A percentile compares a stretch with the other conserved stretches of the same genome.
phyloP scores from a whole-genome alignment of 257 asterid genomes.

The Rauvolfia tetraphylla region DNA sequence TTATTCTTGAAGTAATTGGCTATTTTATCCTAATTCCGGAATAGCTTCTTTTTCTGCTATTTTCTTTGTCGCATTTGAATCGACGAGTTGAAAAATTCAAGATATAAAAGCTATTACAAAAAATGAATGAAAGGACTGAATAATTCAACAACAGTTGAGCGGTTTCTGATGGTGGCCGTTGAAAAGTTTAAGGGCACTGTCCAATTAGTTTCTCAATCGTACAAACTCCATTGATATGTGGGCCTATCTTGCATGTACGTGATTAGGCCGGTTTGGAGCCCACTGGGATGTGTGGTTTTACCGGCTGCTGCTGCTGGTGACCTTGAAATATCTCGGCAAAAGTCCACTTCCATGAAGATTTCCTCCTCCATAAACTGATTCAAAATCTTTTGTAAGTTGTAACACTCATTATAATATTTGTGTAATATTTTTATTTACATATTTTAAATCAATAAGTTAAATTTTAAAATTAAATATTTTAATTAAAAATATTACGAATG shows the following conservation, averaged over 20 bases:
- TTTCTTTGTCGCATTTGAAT: background rate
- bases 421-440: no score
- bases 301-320: conserved; percentile 23
- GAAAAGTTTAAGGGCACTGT: conserved; percentile 2
- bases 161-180: conserved; percentile 37
- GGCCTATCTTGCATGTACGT: conserved; percentile 38
- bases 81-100: background rate
- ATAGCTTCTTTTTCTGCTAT: background rate
- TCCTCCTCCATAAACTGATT: no score
- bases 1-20: no score
- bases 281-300: conserved; percentile 49
- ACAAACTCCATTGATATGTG: conserved; percentile 3
- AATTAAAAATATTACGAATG: no score
- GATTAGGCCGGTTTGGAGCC: conserved; percentile 57
- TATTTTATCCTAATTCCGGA: background rate
- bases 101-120: background rate
- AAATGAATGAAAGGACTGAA: conserved; percentile 21
- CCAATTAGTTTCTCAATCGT: conserved; percentile 5
- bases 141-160: conserved; percentile 53
- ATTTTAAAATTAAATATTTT: no score
- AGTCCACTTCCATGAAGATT: background rate
- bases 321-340: conserved; percentile 28
- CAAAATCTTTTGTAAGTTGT: no score
- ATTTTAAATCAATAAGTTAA: no score
- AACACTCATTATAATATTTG: no score